Percentiles rank a stretch among this genome's conserved stretches.
These are phyloP conservation scores for Alloascoidea africana DNA, from an alignment of 805 yeast species.

Conservation along the genomic window DNA sequence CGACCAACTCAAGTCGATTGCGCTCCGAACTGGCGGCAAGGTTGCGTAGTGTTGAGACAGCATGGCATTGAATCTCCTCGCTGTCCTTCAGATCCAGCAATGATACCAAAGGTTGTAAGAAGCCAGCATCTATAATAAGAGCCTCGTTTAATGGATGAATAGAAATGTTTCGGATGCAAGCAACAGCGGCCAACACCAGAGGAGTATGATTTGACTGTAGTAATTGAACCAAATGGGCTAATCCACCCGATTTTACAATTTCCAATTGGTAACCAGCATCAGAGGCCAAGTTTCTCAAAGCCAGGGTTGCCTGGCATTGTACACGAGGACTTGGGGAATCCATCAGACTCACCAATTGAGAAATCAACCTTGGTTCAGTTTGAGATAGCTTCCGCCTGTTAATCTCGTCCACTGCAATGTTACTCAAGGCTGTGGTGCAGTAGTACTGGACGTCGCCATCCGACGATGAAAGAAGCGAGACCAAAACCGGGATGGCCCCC, in stretches of 20 bases:
- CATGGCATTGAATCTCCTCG: constrained; percentile 97
- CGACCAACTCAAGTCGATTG: constrained; percentile 80
- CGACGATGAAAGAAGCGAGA: constrained; percentile 64
- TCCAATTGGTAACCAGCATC: constrained; percentile 94
- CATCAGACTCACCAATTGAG: constrained; percentile 81
- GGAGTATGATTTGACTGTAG: constrained; percentile 86
- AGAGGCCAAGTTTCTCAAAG: constrained; percentile 87
- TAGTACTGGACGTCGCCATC: constrained; percentile 98
- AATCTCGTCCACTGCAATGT: constrained; percentile 91
- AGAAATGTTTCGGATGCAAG: constrained; percentile 93
- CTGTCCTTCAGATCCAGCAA: constrained; percentile 68
- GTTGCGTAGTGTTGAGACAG: constrained; percentile 90
- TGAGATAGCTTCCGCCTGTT: constrained; percentile 81
- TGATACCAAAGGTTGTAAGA: constrained; percentile 77
- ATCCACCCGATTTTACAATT: constrained; percentile 89
- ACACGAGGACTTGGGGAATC: constrained; percentile 88
- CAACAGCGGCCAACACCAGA: constrained; percentile 89
- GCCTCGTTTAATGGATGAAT: constrained; percentile 96
- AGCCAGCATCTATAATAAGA: constrained; percentile 91
- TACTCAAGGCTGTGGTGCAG: constrained; percentile 93
- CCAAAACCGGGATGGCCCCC: constrained; percentile 95
- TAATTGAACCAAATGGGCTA: constrained; percentile 82
- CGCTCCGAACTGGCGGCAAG: constrained; percentile 92
- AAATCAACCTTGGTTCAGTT: constrained; percentile 84
- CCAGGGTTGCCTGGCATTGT: constrained; percentile 96